Evolutionary conservation across 805 yeast species (phyloP), one percentile per base, ranked within the genome.

Genomic region (Ogataea saltuana): DNA sequence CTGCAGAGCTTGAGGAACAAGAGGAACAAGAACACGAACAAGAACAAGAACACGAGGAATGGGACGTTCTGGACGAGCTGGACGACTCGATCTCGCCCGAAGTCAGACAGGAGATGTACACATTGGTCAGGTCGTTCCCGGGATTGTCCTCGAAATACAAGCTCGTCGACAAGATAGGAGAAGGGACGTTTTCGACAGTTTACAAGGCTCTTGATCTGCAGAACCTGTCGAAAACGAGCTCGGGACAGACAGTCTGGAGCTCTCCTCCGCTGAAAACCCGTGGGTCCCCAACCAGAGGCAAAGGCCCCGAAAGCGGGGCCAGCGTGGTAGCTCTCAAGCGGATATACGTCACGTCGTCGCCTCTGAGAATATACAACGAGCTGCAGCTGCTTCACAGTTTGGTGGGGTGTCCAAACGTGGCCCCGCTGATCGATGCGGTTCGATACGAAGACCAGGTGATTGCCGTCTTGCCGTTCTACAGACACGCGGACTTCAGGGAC

Each of bases 281-380:
- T 15, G n/a, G 33, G 21, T 18, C 19, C 18, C 23, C 35, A 16
- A 49, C 55, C 15, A 59, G 54, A 33, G 45, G 49, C 27, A 59
- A 44, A 22, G 48, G 48, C 11, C 58, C 51, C 17, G 53, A 47
- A 19, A 56, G 58, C 39, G 58, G 52, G 6, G 53, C 56, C 44
- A 55, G 63, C 7, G 36, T 56, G 21, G 98, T 93, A 44, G 99
- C 99, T 2, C 70, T 93, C 53, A 93, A 93, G 61, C 80, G 93
- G 57, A 88, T 93, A 35, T 90, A 91, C 63, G 98, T 90, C 16
- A 93, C 99, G 0, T 87, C 97, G 1, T 88, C 97, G 6, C 97
- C 98, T 0, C 83, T 80, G 49, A 76, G 99, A 64, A 91, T 93
- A 33, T 81, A 78, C 54, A 90, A 90, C 61, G 99, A 93, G 63